Evolutionary conservation across 169 alveolate genomes (phyloP).

Genomic region (Cryptosporidium parvum): DNA sequence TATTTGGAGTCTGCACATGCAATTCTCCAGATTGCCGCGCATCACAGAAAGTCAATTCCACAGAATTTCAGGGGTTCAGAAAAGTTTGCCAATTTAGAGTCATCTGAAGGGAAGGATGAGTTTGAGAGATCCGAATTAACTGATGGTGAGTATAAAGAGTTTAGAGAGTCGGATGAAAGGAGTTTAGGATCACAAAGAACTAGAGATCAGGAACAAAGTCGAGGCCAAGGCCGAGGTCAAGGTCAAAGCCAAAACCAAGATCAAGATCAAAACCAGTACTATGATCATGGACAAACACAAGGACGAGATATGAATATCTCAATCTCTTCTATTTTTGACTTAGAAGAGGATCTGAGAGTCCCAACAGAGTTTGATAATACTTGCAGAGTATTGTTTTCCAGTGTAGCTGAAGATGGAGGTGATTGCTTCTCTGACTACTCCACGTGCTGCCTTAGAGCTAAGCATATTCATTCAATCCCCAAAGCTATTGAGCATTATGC

Average conservation of each 20-base stretch:
- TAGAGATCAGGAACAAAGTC: not conserved
- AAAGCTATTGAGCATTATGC: slow-evolving; percentile 88
- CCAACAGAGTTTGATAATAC: slow-evolving; percentile 81
- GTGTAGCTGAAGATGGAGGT: slow-evolving; percentile 82
- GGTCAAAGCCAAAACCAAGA: not conserved
- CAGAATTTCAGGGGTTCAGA: not conserved
- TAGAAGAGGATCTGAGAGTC: slow-evolving; percentile 38
- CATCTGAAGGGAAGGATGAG: not conserved
- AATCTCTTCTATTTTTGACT: slow-evolving; percentile 46
- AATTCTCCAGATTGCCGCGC: slow-evolving; percentile 73
- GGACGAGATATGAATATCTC: slow-evolving; percentile 3
- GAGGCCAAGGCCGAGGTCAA: not conserved
- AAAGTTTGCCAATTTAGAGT: not conserved
- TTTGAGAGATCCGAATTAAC: not conserved
- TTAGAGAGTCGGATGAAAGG: not conserved
- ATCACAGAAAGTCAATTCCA: slow-evolving; percentile 52
- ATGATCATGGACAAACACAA: not conserved
- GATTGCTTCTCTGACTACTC: slow-evolving; percentile 78
- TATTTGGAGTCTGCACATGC: slow-evolving; percentile 73
- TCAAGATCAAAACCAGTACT: not conserved
- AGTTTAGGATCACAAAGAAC: not conserved
- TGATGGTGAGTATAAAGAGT: not conserved
- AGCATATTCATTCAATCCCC: slow-evolving; percentile 80
- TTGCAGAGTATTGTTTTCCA: slow-evolving; percentile 82
- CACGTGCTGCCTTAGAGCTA: slow-evolving; percentile 77